phyloP scores from a whole-genome alignment of 768 basidiomycete species.

The Baorangia bicolor region DNA sequence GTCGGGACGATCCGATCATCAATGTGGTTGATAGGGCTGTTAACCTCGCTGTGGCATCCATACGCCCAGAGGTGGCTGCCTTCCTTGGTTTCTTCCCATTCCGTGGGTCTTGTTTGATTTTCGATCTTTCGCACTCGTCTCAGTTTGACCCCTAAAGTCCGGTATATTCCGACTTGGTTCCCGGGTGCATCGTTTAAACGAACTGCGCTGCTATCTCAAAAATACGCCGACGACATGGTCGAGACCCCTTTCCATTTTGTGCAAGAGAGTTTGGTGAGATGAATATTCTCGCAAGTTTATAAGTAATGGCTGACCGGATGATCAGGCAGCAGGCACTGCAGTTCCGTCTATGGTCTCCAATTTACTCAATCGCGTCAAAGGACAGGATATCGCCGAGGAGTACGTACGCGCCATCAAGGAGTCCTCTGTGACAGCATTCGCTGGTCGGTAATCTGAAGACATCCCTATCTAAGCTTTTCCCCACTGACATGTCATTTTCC shows the following conservation, averaged over 20 bases:
- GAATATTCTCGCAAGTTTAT: background rate
- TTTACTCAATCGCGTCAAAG: constrained; percentile 14
- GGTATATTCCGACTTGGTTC: constrained; percentile 39
- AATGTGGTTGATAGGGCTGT: constrained; percentile 26
- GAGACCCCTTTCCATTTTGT: constrained; percentile 35
- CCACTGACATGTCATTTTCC: background rate
- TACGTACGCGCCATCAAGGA: constrained; percentile 27
- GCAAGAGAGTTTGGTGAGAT: constrained; percentile 32
- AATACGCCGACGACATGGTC: constrained; percentile 22
- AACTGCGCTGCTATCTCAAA: constrained; percentile 23
- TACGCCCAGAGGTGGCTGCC: constrained; percentile 31
- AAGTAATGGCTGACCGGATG: background rate
- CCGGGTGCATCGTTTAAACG: constrained; percentile 39
- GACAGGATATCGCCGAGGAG: background rate
- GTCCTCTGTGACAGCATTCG: constrained; percentile 30
- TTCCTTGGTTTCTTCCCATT: constrained; percentile 38
- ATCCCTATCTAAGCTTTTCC: background rate
- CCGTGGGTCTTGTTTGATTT: constrained; percentile 24
- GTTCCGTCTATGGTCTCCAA: constrained; percentile 30
- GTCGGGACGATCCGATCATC: constrained; percentile 27
- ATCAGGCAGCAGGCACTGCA: constrained; percentile 25
- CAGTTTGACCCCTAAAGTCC: constrained; percentile 23
- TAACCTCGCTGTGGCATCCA: constrained; percentile 17
- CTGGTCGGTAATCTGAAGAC: constrained; percentile 17
- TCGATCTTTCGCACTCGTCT: background rate